Evolutionary conservation across 106 monocot genomes (phyloP), one percentile per base, ranked within the genome.

Genomic region (Triglochin maritima): DNA sequence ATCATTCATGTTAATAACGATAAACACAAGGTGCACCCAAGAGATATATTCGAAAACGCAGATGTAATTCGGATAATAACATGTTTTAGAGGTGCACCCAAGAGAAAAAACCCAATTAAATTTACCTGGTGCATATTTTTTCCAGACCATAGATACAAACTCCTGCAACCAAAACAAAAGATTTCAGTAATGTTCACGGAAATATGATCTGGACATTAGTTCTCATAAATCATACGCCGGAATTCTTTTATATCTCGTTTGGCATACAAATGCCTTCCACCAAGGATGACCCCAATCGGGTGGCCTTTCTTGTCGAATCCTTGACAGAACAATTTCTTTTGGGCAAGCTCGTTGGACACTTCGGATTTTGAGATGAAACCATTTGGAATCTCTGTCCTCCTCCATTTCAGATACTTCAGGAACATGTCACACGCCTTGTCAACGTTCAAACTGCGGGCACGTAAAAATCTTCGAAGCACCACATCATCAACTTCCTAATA

Each of bases 111-210:
- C 29, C 1, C 29, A 29, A 29, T 29, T 29, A 29, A 29, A 48
- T 47, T 44, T 78, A 93, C 93, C 93, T 86, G 45, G 78, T 17
- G 66, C 84, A 84, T 50, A 93, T 46, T 66, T 81, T 93, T 63
- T 84, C 93, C 2, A 93, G 79, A 50, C 72, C 52, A 45, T 84
- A 89, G 5, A 75, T 74, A 49, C 78, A 78, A 61, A 65, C 76
- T 66, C 88, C 93, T 93, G 82, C 52, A 67, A 57, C 8, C 60
- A 5, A 50, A 11, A 60, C 44, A 71, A 50, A 43, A 7, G 64
- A 44, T 5, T 9, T 10, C 13, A 74, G 11, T 9, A 51, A 17
- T 78, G 5, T 60, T 60, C 5, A 44, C n/a, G 1, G 46, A 5
- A 64, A 51, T 17, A 16, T 14, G 46, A 7, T 3, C 11, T 3